Evolutionary conservation across 139 green algal genomes (phyloP), one percentile per base, ranked within the genome.

Genomic region (Chlamydomonas asymmetrica): DNA sequence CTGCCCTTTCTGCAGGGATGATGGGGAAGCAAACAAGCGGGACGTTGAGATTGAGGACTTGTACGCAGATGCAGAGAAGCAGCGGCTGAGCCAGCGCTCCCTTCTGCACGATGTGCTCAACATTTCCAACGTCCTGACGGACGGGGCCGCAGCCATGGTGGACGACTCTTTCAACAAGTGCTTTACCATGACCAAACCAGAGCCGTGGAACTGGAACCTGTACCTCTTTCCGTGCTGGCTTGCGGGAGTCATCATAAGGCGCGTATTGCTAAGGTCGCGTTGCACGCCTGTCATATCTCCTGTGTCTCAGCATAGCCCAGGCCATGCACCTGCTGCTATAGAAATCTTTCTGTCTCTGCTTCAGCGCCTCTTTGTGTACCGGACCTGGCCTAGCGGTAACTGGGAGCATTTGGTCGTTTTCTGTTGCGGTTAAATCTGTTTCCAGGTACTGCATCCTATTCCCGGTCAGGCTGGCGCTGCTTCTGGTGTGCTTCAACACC

Each of bases 131-230:
- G 76, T 94, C 0, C 81, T 98, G 22, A 91, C 90, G 6, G 95
- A 98, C 72, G 93, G 86, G 5, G 93, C 86, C 10, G 79, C 86
- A 2, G 88, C 93, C 4, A 89, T 98, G 50, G 88, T 98, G 25
- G 96, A 99, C 73, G 97, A 99, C 75, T 97, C 92, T 5, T 99
- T 99, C 87, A 88, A 93, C 40, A 84, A 88, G 69, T 98, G 95
- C 86, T 98, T 98, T 82, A 94, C 75, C n/a, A 89, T 66, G 35
- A 78, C 75, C 20, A 69, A 74, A 3, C 82, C 91, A 20, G 94
- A 97, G 41, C 88, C 91, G 25, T 99, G 96, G 97, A 99, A 99
- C 81, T 99, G 92, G 92, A 99, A 99, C 80, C 84, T 94, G 29
- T 99, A 99, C 85, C 88, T 99, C 9, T 93, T 95, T 68, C 94